These are phyloP conservation scores for Trametes cinnabarina DNA, from an alignment of 768 basidiomycete species.

Conservation along the genomic window DNA sequence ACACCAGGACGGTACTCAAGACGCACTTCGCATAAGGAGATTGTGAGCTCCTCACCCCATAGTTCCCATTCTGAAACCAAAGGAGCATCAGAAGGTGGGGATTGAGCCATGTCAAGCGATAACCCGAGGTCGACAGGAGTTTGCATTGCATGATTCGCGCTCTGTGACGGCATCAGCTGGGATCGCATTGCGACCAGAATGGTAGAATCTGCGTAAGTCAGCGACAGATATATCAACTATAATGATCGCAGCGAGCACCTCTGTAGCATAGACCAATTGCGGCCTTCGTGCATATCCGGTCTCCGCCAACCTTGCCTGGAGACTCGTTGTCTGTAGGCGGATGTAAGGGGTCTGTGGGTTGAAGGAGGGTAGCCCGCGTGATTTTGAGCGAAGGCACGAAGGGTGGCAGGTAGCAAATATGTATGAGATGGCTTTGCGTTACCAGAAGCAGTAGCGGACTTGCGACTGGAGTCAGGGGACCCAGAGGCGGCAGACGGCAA, in stretches of 20 bases:
- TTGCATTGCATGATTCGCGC: slow-evolving; percentile 23
- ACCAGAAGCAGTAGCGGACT: slow-evolving; percentile 60
- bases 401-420: slow-evolving; percentile 53
- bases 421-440: slow-evolving; percentile 58
- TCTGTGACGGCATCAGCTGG: slow-evolving; percentile 42
- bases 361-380: slow-evolving; percentile 48
- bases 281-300: slow-evolving; percentile 52
- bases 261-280: slow-evolving; percentile 60
- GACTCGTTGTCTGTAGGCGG: slow-evolving; percentile 28
- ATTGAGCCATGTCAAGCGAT: slow-evolving; percentile 33
- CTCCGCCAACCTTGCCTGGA: slow-evolving; percentile 29
- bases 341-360: slow-evolving; percentile 31
- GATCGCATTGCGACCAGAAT: slow-evolving; percentile 66
- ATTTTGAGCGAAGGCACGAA: slow-evolving; percentile 44
- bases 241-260: slow-evolving; percentile 41
- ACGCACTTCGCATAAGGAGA: slow-evolving; percentile 62
- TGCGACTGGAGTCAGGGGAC: slow-evolving; percentile 53
- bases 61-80: slow-evolving; percentile 47
- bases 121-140: slow-evolving; percentile 44
- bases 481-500: slow-evolving; percentile 55
- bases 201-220: slow-evolving; percentile 44
- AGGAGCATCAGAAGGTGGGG: slow-evolving; percentile 28
- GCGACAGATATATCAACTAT: not conserved
- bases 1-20: slow-evolving; percentile 45
- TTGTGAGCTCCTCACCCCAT: slow-evolving; percentile 56